Conservation (phyloP, 2,329 filamentous ascomycete genomes). For the Periconia sp. region DNA sequence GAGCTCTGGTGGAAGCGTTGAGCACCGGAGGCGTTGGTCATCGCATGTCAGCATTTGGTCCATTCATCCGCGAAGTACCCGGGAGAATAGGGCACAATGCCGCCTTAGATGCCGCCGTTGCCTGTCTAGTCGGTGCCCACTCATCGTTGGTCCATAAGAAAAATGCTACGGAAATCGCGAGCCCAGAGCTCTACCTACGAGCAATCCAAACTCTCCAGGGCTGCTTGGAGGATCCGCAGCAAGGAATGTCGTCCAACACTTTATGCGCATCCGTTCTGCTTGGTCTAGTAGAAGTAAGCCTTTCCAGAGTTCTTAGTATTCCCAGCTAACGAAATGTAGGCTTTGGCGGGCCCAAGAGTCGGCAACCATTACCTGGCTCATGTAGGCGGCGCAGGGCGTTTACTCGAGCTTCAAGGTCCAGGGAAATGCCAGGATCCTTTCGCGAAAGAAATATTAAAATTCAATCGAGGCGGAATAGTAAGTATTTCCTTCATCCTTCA, state of each 20-base stretch:
- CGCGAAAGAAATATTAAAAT: constrained; percentile 37
- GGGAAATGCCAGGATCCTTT: constrained; percentile 32
- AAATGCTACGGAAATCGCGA: constrained; percentile 27
- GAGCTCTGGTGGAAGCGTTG: constrained; percentile 32
- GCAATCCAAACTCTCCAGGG: constrained; percentile 37
- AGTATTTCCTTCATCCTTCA: constrained; percentile 18
- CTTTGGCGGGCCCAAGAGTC: constrained; percentile 35
- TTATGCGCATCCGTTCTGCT: constrained; percentile 41
- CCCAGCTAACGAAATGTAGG: constrained; percentile 18
- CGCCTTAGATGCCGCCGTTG: constrained; percentile 39
- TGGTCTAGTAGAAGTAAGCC: constrained; percentile 37
- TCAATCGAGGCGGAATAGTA: constrained; percentile 40
- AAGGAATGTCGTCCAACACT: constrained; percentile 41
- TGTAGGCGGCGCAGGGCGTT: constrained; percentile 38
- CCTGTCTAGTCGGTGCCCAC: constrained; percentile 36
- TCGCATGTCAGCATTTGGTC: constrained; percentile 38
- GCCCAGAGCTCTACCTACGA: constrained; percentile 34
- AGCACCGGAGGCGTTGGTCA: constrained; percentile 34
- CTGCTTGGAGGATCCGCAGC: constrained; percentile 32
- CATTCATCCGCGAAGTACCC: constrained; percentile 39
- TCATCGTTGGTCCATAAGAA: constrained; percentile 32
- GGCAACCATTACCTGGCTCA: constrained; percentile 41
- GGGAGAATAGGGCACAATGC: constrained; percentile 37
- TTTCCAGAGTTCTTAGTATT: background rate
- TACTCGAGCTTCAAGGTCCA: constrained; percentile 41